Percentiles rank a stretch among this genome's conserved stretches.
These are phyloP conservation scores for Balamuthia mandrillaris DNA, from an alignment of 208 protist species.

Conservation along the genomic window DNA sequence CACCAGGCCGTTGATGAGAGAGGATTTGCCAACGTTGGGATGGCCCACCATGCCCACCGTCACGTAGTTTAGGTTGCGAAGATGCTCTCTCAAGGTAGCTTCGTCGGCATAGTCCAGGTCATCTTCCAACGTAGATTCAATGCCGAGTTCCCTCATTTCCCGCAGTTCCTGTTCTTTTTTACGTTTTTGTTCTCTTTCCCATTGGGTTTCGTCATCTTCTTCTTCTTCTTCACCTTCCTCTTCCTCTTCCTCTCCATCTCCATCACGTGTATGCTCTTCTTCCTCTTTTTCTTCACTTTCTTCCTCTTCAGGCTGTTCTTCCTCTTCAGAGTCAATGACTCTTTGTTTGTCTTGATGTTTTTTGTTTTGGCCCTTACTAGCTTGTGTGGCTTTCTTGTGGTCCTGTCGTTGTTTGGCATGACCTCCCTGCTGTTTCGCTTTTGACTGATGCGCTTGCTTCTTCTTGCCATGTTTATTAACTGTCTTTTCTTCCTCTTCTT, in stretches of 20 bases:
- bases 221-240: background rate
- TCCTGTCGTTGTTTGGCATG: background rate
- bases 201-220: background rate
- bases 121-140: background rate
- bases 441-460: constrained; percentile 28
- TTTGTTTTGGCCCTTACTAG: too few relatives aligned
- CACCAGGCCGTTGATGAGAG: constrained; percentile 90
- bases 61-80: background rate
- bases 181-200: background rate
- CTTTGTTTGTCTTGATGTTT: too few relatives aligned
- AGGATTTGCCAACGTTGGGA: constrained; percentile 90
- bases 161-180: too few relatives aligned
- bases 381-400: too few relatives aligned
- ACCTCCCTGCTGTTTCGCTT: constrained; percentile 43
- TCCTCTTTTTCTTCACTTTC: background rate
- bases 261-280: background rate
- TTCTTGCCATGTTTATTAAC: background rate
- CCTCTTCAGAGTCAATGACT: background rate
- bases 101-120: constrained; percentile 23
- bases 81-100: background rate
- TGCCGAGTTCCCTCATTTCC: background rate
- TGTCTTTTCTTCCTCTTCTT: too few relatives aligned
- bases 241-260: background rate
- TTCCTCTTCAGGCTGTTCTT: background rate
- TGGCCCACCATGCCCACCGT: constrained; percentile 62